Evolutionary conservation across 208 protist genomes (phyloP).

Genomic region (Leptomonas pyrrhocoris): DNA sequence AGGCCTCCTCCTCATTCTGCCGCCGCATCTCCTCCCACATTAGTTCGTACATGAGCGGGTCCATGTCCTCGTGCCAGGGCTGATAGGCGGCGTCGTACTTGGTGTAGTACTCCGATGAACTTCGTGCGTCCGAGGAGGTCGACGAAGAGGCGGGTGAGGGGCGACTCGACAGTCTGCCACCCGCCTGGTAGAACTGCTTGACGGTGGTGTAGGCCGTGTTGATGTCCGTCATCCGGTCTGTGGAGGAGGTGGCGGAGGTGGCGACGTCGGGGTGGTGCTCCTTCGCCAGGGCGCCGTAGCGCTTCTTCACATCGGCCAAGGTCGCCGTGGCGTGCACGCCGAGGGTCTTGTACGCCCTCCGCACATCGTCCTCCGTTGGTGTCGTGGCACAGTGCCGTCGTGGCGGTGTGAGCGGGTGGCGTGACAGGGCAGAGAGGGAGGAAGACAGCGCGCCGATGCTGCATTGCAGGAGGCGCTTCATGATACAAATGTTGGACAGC

Average conservation of each 20-base stretch:
- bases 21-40: constrained; percentile 92
- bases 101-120: constrained; percentile 50
- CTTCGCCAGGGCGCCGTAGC: constrained; percentile 85
- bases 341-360: constrained; percentile 69
- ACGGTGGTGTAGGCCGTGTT: constrained; percentile 85
- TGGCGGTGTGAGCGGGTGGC: not conserved
- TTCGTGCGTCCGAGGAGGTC: constrained; percentile 5
- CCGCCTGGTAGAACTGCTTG: constrained; percentile 70
- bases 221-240: constrained; percentile 80
- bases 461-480: constrained; percentile 8
- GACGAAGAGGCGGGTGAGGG: not conserved
- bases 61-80: constrained; percentile 86
- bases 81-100: constrained; percentile 54
- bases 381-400: constrained; percentile 29
- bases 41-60: constrained; percentile 88
- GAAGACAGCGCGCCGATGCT: not conserved
- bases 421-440: not conserved
- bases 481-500: not conserved
- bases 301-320: constrained; percentile 78
- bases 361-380: constrained; percentile 80
- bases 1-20: constrained; percentile 58
- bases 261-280: constrained; percentile 89
- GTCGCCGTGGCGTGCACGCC: constrained; percentile 52
- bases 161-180: constrained; percentile 35
- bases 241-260: constrained; percentile 25